These are phyloP conservation scores for Pouteria glomerata DNA, from an alignment of 148 eudicot species.

Conservation along the genomic window DNA sequence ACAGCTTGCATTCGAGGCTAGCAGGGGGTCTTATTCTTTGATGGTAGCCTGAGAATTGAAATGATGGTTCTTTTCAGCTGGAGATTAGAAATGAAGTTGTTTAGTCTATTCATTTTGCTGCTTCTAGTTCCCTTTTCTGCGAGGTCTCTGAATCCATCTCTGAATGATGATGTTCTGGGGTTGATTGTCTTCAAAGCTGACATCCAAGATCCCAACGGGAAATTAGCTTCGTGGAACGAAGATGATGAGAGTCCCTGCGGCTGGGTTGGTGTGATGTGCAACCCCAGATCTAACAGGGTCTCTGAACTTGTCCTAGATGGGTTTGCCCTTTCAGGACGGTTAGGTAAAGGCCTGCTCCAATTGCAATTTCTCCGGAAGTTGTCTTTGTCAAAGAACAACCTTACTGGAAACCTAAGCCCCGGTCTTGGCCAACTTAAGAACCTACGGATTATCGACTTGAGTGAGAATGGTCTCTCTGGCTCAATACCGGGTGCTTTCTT, in stretches of 20 bases:
- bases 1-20: not conserved
- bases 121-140: slow-evolving; percentile 24
- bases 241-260: slow-evolving; percentile 79
- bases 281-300: slow-evolving; percentile 78
- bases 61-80: not conserved
- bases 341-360: slow-evolving; percentile 71
- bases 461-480: slow-evolving; percentile 64
- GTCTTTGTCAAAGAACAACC: slow-evolving; percentile 63
- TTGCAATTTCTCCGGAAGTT: slow-evolving; percentile 55
- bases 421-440: slow-evolving; percentile 51
- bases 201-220: slow-evolving; percentile 61
- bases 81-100: slow-evolving; percentile 33
- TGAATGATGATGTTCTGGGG: slow-evolving; percentile 84
- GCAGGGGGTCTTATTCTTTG: not conserved
- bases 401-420: slow-evolving; percentile 51
- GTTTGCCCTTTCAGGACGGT: slow-evolving; percentile 59
- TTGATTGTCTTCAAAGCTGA: slow-evolving; percentile 85
- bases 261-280: slow-evolving; percentile 67
- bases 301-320: slow-evolving; percentile 69
- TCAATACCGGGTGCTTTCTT: slow-evolving; percentile 49
- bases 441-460: slow-evolving; percentile 65
- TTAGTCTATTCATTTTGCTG: slow-evolving; percentile 18
- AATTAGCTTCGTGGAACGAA: slow-evolving; percentile 73
- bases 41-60: not conserved
- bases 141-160: slow-evolving; percentile 40